Conservation (phyloP, 352 stramenopile species). For the Globisporangium recalcitrans region DNA sequence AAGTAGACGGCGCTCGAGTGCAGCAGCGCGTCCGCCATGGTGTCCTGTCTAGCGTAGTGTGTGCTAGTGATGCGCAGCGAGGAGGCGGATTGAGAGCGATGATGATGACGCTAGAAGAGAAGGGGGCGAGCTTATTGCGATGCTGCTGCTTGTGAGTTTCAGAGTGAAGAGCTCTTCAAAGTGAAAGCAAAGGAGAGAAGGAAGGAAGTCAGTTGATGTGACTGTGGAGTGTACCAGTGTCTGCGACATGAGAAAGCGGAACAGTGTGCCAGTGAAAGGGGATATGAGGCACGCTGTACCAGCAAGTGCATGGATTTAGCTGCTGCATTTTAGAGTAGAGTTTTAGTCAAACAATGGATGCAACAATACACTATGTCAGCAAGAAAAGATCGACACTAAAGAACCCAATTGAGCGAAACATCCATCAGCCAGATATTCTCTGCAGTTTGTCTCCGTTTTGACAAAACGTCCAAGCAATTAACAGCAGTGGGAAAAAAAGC, state of each 20-base stretch:
- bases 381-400: too few species aligned
- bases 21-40: conserved; percentile 52
- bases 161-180: conserved; percentile 7
- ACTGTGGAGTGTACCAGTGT: not conserved
- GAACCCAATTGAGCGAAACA: too few species aligned
- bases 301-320: too few species aligned
- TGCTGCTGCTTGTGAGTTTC: conserved; percentile 2
- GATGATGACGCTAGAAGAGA: not conserved
- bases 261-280: not conserved
- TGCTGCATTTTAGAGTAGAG: too few species aligned
- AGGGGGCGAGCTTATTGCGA: not conserved
- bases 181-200: not conserved
- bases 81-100: not conserved
- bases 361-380: too few species aligned
- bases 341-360: too few species aligned
- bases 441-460: too few species aligned
- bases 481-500: too few species aligned
- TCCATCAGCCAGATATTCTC: too few species aligned
- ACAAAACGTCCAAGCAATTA: too few species aligned
- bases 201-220: conserved; percentile 6
- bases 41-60: not conserved
- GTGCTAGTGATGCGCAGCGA: too few species aligned
- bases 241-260: not conserved
- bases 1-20: conserved; percentile 71
- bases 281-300: not conserved